Conservation (phyloP, 371 early-diverging fungal genomes). For the Mortierella sp. region DNA sequence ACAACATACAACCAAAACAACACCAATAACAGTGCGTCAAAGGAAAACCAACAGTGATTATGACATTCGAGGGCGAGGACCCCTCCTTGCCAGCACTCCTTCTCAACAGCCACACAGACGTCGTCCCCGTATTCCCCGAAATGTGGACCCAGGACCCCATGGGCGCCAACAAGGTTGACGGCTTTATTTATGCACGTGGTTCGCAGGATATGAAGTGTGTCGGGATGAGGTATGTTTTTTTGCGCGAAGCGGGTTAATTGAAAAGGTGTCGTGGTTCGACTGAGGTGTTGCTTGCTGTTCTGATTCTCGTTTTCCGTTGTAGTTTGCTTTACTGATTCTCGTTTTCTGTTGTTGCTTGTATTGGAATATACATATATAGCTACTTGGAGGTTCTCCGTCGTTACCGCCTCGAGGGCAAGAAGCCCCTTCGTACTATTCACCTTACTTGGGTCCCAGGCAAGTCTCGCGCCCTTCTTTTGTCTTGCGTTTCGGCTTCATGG, state of each 20-base stretch:
- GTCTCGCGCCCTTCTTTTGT: neutral
- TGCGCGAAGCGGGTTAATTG: neutral
- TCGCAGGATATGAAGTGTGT: conserved; percentile 93
- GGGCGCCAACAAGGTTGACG: conserved; percentile 76
- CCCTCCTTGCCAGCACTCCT: conserved; percentile 69
- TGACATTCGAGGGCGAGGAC: conserved; percentile 73
- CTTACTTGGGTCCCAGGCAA: conserved; percentile 78
- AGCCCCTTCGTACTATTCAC: conserved; percentile 76
- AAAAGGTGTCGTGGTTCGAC: neutral
- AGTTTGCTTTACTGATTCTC: too few relatives aligned
- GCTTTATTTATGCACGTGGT: conserved; percentile 82
- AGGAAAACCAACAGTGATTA: conserved; percentile 79
- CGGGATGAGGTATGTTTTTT: conserved; percentile 65
- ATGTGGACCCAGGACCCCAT: conserved; percentile 84
- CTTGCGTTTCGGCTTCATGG: neutral
- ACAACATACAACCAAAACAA: neutral
- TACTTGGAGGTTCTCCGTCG: conserved; percentile 83
- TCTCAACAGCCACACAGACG: conserved; percentile 89
- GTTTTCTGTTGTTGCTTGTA: neutral
- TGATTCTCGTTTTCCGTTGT: too few relatives aligned
- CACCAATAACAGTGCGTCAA: conserved; percentile 35
- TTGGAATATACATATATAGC: conserved; percentile 29
- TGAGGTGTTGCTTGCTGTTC: too few relatives aligned
- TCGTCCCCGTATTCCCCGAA: conserved; percentile 84
- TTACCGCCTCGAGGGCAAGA: conserved; percentile 64